phyloP scores from a whole-genome alignment of 768 basidiomycete species.

The Candolleomyces aberdarensis region DNA sequence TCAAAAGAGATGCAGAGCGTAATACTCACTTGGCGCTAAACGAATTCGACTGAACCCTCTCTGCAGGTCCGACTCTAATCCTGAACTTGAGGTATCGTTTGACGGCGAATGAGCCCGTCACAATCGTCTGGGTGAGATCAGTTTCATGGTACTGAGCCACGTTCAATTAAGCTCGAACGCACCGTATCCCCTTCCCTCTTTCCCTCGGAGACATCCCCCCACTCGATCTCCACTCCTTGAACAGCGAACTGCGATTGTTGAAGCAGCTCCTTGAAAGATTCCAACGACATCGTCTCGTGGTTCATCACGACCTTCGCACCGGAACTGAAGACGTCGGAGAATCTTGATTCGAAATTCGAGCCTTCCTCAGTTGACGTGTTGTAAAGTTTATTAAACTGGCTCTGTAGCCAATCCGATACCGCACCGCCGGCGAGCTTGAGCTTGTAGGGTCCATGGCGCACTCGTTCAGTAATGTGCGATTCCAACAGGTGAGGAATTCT shows the following conservation, averaged over 20 bases:
- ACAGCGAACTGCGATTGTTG: slow-evolving; percentile 15
- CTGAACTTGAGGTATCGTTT: slow-evolving; percentile 37
- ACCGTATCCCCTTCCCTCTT: slow-evolving; percentile 4
- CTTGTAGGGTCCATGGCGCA: neutral
- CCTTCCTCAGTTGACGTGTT: neutral
- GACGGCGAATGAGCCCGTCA: slow-evolving; percentile 37
- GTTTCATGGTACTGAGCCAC: neutral
- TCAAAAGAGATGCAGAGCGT: no score
- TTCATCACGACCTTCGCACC: slow-evolving; percentile 13
- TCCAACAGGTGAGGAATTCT: neutral
- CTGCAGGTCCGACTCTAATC: slow-evolving; percentile 37
- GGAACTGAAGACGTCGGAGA: neutral
- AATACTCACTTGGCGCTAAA: slow-evolving; percentile 39
- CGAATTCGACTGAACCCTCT: slow-evolving; percentile 25
- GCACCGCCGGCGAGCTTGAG: neutral
- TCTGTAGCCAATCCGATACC: neutral
- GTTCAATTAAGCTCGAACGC: neutral
- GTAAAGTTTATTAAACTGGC: neutral
- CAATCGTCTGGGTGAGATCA: slow-evolving; percentile 25
- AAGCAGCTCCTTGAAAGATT: slow-evolving; percentile 26
- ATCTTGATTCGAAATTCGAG: neutral
- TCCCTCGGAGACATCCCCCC: slow-evolving; percentile 31
- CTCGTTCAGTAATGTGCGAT: neutral
- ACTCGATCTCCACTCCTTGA: slow-evolving; percentile 23
- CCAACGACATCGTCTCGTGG: slow-evolving; percentile 21